Conservation (phyloP, 192 early-diverging fungal species). For the Rhizoclosmatium globosum region DNA sequence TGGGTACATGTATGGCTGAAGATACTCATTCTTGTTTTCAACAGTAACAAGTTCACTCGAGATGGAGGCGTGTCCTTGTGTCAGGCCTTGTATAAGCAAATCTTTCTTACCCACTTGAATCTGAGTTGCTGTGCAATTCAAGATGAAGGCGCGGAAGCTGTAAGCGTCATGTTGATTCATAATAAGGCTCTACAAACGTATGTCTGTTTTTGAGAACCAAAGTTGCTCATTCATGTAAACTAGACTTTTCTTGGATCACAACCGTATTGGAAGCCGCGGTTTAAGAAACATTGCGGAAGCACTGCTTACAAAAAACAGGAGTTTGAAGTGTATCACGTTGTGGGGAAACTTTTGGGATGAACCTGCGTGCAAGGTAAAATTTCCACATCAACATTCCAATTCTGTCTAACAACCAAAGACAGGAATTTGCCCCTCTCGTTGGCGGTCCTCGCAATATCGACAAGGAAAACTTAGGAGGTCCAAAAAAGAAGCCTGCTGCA, state of each 20-base stretch:
- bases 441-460: slow-evolving; percentile 44
- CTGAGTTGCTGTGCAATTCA: slow-evolving; percentile 57
- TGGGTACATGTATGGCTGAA: background rate
- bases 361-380: slow-evolving; percentile 51
- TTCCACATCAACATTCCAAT: background rate
- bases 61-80: slow-evolving; percentile 58
- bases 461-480: background rate
- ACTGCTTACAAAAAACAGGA: slow-evolving; percentile 34
- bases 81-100: slow-evolving; percentile 50
- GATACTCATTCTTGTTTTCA: background rate
- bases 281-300: slow-evolving; percentile 46
- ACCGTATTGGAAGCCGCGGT: slow-evolving; percentile 55
- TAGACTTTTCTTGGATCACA: slow-evolving; percentile 57
- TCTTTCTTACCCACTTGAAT: slow-evolving; percentile 44
- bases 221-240: too few species aligned
- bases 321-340: slow-evolving; percentile 38
- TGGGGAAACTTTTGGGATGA: slow-evolving; percentile 61
- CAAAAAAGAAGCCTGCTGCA: background rate
- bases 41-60: slow-evolving; percentile 57
- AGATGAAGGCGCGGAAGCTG: slow-evolving; percentile 61
- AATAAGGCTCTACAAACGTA: slow-evolving; percentile 49
- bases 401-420: background rate
- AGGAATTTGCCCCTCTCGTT: slow-evolving; percentile 48
- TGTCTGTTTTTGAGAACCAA: too few species aligned
- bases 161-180: slow-evolving; percentile 45